Conservation (phyloP, 2,329 filamentous ascomycete genomes). For the Cladophialophora yegresii region DNA sequence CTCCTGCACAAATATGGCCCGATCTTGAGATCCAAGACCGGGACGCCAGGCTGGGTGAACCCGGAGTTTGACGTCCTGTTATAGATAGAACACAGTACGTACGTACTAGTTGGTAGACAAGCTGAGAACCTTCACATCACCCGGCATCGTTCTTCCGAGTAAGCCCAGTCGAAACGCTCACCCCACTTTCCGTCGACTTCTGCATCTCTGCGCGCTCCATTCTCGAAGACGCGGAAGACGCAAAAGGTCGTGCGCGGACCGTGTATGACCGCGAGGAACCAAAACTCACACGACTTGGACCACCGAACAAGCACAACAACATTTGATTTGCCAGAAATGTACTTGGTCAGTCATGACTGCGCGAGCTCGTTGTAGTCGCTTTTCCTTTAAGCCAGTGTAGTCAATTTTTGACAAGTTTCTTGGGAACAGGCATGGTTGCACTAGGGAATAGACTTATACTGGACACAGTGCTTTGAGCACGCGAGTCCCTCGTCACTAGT, state of each 20-base stretch:
- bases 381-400: background rate
- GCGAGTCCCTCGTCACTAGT: no score
- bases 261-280: slow-evolving; percentile 39
- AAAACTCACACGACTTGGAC: slow-evolving; percentile 23
- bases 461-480: background rate
- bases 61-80: slow-evolving; percentile 43
- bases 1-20: slow-evolving; percentile 48
- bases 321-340: background rate
- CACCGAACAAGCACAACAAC: slow-evolving; percentile 12
- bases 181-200: slow-evolving; percentile 34
- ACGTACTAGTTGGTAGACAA: no score
- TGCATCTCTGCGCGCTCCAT: slow-evolving; percentile 37
- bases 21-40: slow-evolving; percentile 42
- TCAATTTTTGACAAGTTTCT: background rate
- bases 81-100: background rate
- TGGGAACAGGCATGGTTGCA: background rate
- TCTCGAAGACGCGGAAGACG: slow-evolving; percentile 35
- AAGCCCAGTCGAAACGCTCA: slow-evolving; percentile 35
- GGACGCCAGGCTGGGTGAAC: slow-evolving; percentile 51
- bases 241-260: slow-evolving; percentile 35
- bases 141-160: slow-evolving; percentile 39
- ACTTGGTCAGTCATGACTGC: background rate
- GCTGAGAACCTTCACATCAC: slow-evolving; percentile 38
- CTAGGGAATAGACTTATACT: background rate
- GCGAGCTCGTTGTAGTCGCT: background rate